A percentile compares a stretch with the other conserved stretches of the same genome.
Evolutionary conservation across 2,329 filamentous ascomycete genomes (phyloP).

Genomic region (Fusarium piperis): DNA sequence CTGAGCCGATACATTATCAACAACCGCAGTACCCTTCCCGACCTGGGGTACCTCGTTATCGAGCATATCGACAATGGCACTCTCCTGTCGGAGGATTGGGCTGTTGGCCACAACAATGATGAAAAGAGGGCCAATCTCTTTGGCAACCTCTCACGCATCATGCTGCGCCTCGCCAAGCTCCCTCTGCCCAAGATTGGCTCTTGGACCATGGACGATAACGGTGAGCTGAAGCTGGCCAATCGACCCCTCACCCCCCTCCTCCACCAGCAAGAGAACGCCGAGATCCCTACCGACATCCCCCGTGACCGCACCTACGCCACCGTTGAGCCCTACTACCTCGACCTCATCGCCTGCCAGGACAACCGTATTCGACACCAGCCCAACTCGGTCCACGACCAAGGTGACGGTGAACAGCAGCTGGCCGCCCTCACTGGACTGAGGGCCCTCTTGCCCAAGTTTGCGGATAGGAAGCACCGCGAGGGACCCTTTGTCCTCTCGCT

Average conservation of each 20-base stretch:
- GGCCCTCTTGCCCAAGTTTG: constrained; percentile 37
- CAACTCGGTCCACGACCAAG: constrained; percentile 45
- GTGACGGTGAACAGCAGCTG: constrained; percentile 46
- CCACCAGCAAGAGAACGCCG: constrained; percentile 48
- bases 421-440: constrained; percentile 44
- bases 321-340: constrained; percentile 43
- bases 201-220: constrained; percentile 40
- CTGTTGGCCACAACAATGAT: background rate
- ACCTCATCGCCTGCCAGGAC: constrained; percentile 45
- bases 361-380: constrained; percentile 48
- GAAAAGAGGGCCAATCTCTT: constrained; percentile 37
- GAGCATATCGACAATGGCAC: constrained; percentile 15
- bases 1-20: constrained; percentile 4
- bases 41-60: constrained; percentile 12
- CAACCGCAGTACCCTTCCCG: background rate
- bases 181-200: constrained; percentile 43
- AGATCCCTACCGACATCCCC: constrained; percentile 44
- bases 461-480: constrained; percentile 28
- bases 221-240: constrained; percentile 47
- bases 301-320: constrained; percentile 46
- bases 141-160: constrained; percentile 39
- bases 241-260: constrained; percentile 48
- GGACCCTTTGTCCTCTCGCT: constrained; percentile 49
- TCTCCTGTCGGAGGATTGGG: constrained; percentile 33
- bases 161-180: constrained; percentile 34